Percentiles rank a stretch among this genome's conserved stretches.
Evolutionary conservation across 371 early-diverging fungal species (phyloP).

Genomic region (Mortierella sp.): DNA sequence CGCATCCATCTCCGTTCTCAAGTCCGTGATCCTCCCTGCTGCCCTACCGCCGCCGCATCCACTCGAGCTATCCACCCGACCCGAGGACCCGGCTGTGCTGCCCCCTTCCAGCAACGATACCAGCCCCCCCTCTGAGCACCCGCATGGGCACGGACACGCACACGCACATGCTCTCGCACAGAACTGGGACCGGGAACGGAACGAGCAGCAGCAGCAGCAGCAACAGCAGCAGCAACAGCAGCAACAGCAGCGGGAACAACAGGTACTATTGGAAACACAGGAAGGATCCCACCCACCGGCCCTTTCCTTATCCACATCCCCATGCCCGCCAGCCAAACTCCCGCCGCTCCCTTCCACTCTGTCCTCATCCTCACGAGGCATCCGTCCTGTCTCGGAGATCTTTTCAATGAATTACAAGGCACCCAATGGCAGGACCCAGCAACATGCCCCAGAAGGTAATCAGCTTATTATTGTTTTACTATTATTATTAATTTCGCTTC

Average conservation of each 20-base stretch:
- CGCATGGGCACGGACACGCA: no score
- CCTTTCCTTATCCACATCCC: neutral
- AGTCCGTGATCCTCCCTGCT: no score
- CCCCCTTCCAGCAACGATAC: neutral
- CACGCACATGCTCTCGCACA: no score
- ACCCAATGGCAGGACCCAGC: slow-evolving; percentile 5
- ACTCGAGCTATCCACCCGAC: no score
- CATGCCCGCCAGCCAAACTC: neutral
- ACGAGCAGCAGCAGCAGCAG: slow-evolving; percentile 1
- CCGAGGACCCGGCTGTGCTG: no score
- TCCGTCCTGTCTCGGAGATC: slow-evolving; percentile 13
- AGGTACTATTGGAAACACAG: no score
- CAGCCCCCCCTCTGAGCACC: neutral
- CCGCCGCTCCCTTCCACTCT: neutral
- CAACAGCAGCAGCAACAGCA: neutral
- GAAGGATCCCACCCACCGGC: neutral
- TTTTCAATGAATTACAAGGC: neutral
- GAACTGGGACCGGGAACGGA: neutral
- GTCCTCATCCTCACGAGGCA: neutral
- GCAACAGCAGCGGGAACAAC: slow-evolving; percentile 8
- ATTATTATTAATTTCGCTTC: no score
- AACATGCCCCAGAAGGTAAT: slow-evolving; percentile 11
- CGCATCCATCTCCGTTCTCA: neutral
- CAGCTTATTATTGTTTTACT: neutral
- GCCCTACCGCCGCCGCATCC: no score